These are phyloP conservation scores for Rhizopogon salebrosus DNA, from an alignment of 768 basidiomycete species.

Conservation along the genomic window DNA sequence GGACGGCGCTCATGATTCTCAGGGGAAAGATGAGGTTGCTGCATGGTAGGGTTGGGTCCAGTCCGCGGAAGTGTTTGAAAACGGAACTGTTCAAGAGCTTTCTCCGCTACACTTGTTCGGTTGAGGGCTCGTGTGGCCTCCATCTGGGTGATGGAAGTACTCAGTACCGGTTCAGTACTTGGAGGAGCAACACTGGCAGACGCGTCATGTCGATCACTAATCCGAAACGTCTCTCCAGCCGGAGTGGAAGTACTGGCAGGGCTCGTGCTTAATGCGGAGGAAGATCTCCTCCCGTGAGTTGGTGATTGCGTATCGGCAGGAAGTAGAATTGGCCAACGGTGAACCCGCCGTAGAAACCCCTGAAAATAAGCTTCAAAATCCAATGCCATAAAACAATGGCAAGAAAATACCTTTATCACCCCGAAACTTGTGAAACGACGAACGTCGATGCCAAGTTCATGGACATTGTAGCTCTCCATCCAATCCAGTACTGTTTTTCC, in stretches of 20 bases:
- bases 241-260: not conserved
- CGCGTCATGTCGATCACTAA: conserved; percentile 19
- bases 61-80: conserved; percentile 50
- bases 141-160: conserved; percentile 29
- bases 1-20: conserved; percentile 12
- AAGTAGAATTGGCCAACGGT: conserved; percentile 84
- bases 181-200: conserved; percentile 14
- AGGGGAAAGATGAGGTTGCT: conserved; percentile 12
- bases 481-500: conserved; percentile 83
- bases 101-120: conserved; percentile 62
- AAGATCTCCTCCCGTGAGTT: conserved; percentile 21
- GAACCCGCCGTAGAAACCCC: conserved; percentile 90
- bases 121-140: conserved; percentile 32
- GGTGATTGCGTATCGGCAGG: conserved; percentile 28
- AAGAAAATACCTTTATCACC: conserved; percentile 73
- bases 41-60: conserved; percentile 15
- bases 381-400: not conserved
- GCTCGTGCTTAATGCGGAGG: not conserved
- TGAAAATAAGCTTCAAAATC: conserved; percentile 18
- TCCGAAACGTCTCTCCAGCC: conserved; percentile 8
- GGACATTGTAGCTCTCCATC: conserved; percentile 75
- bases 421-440: conserved; percentile 96
- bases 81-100: conserved; percentile 60
- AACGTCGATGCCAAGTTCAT: conserved; percentile 75
- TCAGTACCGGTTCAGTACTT: conserved; percentile 14